phyloP scores from a whole-genome alignment of 2,329 filamentous ascomycete species.

The Neonectria sp. region DNA sequence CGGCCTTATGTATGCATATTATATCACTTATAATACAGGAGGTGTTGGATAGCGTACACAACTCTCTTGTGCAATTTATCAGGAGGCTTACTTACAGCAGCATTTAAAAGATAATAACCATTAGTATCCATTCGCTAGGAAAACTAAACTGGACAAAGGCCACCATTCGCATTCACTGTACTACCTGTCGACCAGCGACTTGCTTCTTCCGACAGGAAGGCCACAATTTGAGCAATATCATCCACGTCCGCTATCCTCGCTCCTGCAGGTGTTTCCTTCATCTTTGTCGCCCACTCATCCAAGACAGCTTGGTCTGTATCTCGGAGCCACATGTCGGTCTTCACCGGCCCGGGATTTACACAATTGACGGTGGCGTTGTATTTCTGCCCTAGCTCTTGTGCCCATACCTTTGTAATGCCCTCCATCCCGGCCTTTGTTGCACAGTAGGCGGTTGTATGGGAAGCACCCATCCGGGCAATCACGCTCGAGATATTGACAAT shows the following conservation, averaged over 20 bases:
- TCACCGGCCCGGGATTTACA: constrained; percentile 9
- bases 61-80: too few relatives aligned
- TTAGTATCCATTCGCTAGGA: too few relatives aligned
- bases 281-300: background rate
- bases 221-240: constrained; percentile 47
- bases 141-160: constrained; percentile 16
- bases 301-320: background rate
- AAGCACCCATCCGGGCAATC: constrained; percentile 42
- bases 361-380: constrained; percentile 23
- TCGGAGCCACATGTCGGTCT: constrained; percentile 32
- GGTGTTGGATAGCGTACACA: too few relatives aligned
- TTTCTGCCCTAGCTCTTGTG: constrained; percentile 61
- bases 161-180: constrained; percentile 44
- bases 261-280: constrained; percentile 29
- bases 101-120: too few relatives aligned
- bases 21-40: too few relatives aligned
- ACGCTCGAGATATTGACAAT: constrained; percentile 49
- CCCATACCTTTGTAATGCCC: constrained; percentile 69
- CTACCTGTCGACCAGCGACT: constrained; percentile 47
- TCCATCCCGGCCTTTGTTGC: constrained; percentile 23
- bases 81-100: too few relatives aligned
- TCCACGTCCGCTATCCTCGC: constrained; percentile 43
- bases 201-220: constrained; percentile 45
- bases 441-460: background rate
- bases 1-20: too few relatives aligned